Base-by-base conservation (phyloP, 768 basidiomycete species). In the Amanita rubescens region DNA sequence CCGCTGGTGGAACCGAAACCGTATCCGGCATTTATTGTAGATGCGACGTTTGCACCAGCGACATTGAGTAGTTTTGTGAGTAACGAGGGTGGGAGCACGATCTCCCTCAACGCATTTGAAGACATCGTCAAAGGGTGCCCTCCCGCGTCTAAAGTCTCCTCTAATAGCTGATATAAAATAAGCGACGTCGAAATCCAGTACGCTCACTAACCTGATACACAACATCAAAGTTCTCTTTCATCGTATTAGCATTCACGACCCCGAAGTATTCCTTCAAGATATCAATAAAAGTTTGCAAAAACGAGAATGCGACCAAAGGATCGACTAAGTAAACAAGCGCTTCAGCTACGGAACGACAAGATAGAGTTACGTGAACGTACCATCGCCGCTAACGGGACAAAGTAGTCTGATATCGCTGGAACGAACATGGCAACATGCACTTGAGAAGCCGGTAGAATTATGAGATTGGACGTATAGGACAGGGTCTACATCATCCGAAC, bases 121-220 rank as follows among this genome's bases (percentile, higher is more conserved):
- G 91, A 90, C 3, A 92, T 98, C 5, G 94, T 96, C 34, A 94
- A 74, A 0, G 94, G 94, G 64, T 94, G 86, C 0, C 94, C 94
- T 10, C 91, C 88, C 8, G 92, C 84, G 63, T 95, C 94, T 24
- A 98, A 72, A n/a, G 90, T 94, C 69, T 98, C 94, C 70, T 95
- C 94, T 27, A 96, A 77, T 15, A 98, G 80, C 90, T 94, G 59
- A 1, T 10, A 42, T 14, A 42, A 30, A 27, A 27, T 42, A 52
- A 53, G 53, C 34, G 52, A 46, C 53, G 50, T 38, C 57, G 30
- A 52, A 53, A 53, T 34, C 42, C n/a, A 1, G 48, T 17, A 14
- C 19, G 22, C 3, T 33, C 57, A 78, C 22, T 57, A 20, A 89
- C 92, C 75, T 95, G 94, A 63, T 97, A 95, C 6, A 96, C 93